Evolutionary conservation across 257 asterid genomes (phyloP).

Genomic region (Asclepias syriaca): DNA sequence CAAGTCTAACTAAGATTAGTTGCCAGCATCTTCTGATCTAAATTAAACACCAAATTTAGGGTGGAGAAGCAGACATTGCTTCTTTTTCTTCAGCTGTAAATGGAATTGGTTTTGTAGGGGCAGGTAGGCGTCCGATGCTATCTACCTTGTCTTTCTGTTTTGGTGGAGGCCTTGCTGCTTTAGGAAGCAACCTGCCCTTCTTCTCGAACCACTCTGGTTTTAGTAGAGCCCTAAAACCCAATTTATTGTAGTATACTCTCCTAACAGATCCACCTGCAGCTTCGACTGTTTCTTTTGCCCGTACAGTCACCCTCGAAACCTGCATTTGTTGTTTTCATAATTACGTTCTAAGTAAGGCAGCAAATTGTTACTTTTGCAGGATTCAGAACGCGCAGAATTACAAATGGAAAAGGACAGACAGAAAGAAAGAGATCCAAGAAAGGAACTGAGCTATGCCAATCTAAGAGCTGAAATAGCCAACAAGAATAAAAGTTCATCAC

Average conservation of each 20-base stretch:
- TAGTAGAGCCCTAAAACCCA: constrained; percentile 78
- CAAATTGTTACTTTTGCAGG: not conserved
- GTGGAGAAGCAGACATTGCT: constrained; percentile 28
- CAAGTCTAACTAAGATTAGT: not conserved
- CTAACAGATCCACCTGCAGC: constrained; percentile 89
- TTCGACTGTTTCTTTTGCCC: constrained; percentile 94
- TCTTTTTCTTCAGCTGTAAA: constrained; percentile 51
- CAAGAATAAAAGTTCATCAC: not conserved
- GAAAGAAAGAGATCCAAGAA: not conserved
- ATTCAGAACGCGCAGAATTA: not conserved
- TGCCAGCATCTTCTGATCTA: not conserved
- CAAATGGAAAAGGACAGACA: too few relatives aligned
- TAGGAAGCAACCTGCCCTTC: constrained; percentile 91
- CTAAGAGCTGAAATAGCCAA: not conserved
- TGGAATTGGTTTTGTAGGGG: constrained; percentile 85
- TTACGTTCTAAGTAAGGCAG: not conserved
- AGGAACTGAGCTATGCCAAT: not conserved
- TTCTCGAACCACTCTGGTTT: constrained; percentile 95
- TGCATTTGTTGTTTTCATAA: constrained; percentile 16
- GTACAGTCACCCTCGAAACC: constrained; percentile 90
- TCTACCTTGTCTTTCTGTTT: constrained; percentile 78
- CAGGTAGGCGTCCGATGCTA: constrained; percentile 87
- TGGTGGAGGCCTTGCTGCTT: constrained; percentile 91
- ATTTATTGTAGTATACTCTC: constrained; percentile 81
- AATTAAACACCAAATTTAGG: constrained; percentile 14